Percentiles rank a stretch among this genome's conserved stretches.
Conservation (phyloP, 345 rosid species). For the Salix suchowensis region DNA sequence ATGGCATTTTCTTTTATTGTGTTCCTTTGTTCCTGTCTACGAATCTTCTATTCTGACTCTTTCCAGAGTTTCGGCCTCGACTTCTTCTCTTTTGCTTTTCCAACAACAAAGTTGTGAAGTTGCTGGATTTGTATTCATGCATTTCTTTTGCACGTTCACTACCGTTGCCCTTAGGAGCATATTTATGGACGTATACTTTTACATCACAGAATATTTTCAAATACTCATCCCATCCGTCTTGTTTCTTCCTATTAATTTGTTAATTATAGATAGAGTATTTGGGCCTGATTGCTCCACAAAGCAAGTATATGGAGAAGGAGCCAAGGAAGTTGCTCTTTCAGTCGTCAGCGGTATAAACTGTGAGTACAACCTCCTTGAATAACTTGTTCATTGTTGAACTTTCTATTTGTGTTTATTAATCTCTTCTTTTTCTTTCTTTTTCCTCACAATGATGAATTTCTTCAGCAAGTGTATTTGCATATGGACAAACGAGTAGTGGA, state of each 20-base stretch:
- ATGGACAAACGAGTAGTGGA: conserved; percentile 98
- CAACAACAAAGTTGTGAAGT: neutral
- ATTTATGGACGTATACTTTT: neutral
- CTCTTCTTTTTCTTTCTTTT: neutral
- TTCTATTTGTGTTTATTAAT: neutral
- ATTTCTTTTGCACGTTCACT: neutral
- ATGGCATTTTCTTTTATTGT: neutral
- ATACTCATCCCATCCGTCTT: conserved; percentile 8
- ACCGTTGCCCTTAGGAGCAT: neutral
- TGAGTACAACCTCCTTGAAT: conserved; percentile 18
- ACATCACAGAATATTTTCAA: neutral
- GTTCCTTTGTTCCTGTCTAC: neutral
- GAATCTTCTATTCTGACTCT: neutral
- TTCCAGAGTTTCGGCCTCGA: neutral
- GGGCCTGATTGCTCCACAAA: conserved; percentile 59
- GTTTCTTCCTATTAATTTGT: conserved; percentile 20
- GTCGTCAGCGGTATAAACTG: conserved; percentile 82
- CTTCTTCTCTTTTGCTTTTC: neutral
- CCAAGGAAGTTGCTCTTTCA: conserved; percentile 79
- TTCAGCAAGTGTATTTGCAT: conserved; percentile 92
- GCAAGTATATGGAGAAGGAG: conserved; percentile 77
- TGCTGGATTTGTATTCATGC: neutral
- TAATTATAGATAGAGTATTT: conserved; percentile 71
- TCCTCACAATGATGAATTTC: conserved; percentile 3
- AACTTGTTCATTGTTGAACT: neutral